Base-by-base conservation (phyloP, 495 filamentous ascomycete genomes). In the Aspergillus avenaceus region DNA sequence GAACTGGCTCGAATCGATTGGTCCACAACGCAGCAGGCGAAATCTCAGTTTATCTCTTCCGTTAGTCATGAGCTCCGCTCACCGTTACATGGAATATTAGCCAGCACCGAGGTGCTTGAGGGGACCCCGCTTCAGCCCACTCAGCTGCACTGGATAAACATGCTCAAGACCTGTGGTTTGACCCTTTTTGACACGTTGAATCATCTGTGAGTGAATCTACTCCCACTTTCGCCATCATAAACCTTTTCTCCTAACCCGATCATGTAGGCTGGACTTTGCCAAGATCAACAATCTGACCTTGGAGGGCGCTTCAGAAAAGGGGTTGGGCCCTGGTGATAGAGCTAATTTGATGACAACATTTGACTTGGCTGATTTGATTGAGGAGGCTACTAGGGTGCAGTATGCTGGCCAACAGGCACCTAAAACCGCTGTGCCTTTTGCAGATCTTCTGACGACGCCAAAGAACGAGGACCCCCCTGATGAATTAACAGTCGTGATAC, bases 41-140 rank as follows among this genome's bases (percentile, higher is more conserved):
- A 91, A 55, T 77, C 81, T 2, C 84, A 85, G 46, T 84, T 90
- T 46, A 81, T 91, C 22, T 83, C 82, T 0, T 86, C 81, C 9
- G 77, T 91, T 18, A 86, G 82, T 25, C 87, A 91, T 58, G 87
- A 91, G 53, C 70, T 90, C 18, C 78, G 87, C 0, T 85, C 80
- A 0, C 87, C 87, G 0, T 61, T 91, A 12, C 84, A 88, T 53
- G 85, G 85, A 3, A 83, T 87, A 36, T 57, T 87, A 0, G 82
- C 81, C 0, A 81, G 76, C 55, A 73, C 79, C 1, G 85, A 90
- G 62, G 71, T 91, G 31, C 58, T 91, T 5, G 70, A 79, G 22
- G 75, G 79, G 11, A 80, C 75, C 0, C 52, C 69, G 13, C 67
- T 83, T 4, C 68, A 79, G 28, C 60, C 65, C 4, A 66, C 74